Conservation (phyloP, 805 yeast genomes). For the Cyberlindnera meyerae region DNA sequence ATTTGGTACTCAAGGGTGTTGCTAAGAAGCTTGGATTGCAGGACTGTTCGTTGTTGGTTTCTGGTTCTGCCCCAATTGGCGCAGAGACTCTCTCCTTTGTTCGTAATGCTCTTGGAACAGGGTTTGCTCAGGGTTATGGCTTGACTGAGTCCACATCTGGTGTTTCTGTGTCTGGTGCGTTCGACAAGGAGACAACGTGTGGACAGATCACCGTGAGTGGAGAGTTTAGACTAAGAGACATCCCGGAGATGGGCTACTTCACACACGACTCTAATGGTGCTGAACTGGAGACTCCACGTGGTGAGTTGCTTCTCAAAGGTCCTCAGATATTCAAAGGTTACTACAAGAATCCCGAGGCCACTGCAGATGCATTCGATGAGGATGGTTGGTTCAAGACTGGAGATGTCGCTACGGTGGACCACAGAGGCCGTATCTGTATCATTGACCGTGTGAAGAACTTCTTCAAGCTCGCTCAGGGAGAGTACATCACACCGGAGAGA, state of each 20-base stretch:
- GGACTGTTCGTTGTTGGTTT: slow-evolving; percentile 28
- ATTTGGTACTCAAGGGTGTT: slow-evolving; percentile 32
- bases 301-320: slow-evolving; percentile 55
- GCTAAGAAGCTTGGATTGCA: slow-evolving; percentile 36
- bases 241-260: slow-evolving; percentile 43
- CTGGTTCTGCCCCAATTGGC: slow-evolving; percentile 62
- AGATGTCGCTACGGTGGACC: slow-evolving; percentile 41
- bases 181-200: slow-evolving; percentile 34
- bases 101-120: slow-evolving; percentile 43
- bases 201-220: slow-evolving; percentile 47
- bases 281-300: slow-evolving; percentile 29
- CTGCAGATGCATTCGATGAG: slow-evolving; percentile 36
- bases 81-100: slow-evolving; percentile 49
- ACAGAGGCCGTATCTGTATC: slow-evolving; percentile 35
- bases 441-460: slow-evolving; percentile 65
- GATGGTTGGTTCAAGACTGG: slow-evolving; percentile 60
- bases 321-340: slow-evolving; percentile 51
- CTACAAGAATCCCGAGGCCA: slow-evolving; percentile 44
- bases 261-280: slow-evolving; percentile 26
- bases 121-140: slow-evolving; percentile 52
- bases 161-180: slow-evolving; percentile 33
- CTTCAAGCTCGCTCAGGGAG: slow-evolving; percentile 55
- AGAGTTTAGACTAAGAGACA: slow-evolving; percentile 51
- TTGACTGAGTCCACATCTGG: slow-evolving; percentile 64
- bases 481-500: slow-evolving; percentile 62